Evolutionary conservation across 148 eudicot genomes (phyloP).

Genomic region (Cornus florida): DNA sequence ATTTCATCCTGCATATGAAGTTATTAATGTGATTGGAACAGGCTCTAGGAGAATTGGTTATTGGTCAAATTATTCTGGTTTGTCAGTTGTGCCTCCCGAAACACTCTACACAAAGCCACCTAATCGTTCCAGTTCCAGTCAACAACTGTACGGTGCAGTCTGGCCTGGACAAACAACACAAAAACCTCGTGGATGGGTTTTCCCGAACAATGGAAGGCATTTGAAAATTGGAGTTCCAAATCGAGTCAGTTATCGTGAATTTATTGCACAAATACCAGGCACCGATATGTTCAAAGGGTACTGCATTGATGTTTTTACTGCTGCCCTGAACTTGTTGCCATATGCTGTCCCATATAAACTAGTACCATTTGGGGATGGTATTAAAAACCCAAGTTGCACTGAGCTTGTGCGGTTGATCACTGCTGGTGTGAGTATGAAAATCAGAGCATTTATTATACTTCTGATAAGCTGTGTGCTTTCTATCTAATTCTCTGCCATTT

Average conservation of each 20-base stretch:
- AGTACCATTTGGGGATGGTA: slow-evolving; percentile 59
- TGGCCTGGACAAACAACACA: slow-evolving; percentile 69
- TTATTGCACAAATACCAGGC: slow-evolving; percentile 38
- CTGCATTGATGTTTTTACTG: slow-evolving; percentile 68
- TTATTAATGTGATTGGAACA: slow-evolving; percentile 68
- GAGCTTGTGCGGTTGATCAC: slow-evolving; percentile 48
- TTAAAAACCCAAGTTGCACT: slow-evolving; percentile 50
- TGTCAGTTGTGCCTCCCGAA: slow-evolving; percentile 66
- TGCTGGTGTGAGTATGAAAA: slow-evolving; percentile 51
- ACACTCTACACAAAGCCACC: slow-evolving; percentile 28
- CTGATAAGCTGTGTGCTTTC: neutral
- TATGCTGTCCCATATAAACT: slow-evolving; percentile 68
- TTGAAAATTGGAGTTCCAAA: slow-evolving; percentile 76
- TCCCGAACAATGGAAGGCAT: slow-evolving; percentile 51
- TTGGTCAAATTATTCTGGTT: slow-evolving; percentile 69
- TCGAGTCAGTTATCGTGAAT: slow-evolving; percentile 54
- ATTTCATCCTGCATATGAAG: slow-evolving; percentile 55
- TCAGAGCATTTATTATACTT: neutral
- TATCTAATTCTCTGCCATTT: neutral
- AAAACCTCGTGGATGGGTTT: slow-evolving; percentile 86
- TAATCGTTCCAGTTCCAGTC: slow-evolving; percentile 42
- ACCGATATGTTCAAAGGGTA: slow-evolving; percentile 55
- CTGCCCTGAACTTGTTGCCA: slow-evolving; percentile 68
- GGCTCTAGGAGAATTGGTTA: slow-evolving; percentile 59
- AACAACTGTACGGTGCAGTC: slow-evolving; percentile 36